Base-by-base conservation (phyloP, 2,329 filamentous ascomycete genomes). In the Lasiodiplodia theobromae region DNA sequence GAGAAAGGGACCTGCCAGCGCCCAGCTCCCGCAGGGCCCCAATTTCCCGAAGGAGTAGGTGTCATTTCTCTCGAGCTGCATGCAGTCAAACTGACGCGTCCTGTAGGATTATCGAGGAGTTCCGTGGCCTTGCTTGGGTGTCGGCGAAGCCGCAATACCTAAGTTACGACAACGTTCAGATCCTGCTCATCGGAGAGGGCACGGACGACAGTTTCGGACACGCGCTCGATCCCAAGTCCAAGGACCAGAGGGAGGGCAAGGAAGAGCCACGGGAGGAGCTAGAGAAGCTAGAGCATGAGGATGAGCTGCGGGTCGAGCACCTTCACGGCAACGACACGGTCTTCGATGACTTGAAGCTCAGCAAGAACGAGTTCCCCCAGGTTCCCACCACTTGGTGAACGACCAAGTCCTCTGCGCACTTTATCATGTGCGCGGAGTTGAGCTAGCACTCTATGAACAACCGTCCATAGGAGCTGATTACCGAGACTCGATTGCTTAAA, bases 121-220 rank as follows among this genome's bases (percentile, higher is more conserved):
- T 97, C 74, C 82, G 86, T 18, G 85, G 87, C 7, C 84, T 91
- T 2, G 88, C 92, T 54, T 97, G 94, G 94, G 85, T 89, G 68
- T 88, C 92, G 0, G 84, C 92, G 0, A 84, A 90, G 71, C 92
- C 93, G 0, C 87, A 91, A 69, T 89, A 94, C 72, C 83, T 97
- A 3, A 86, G 95, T 73, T 93, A 92, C 75, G 85, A 85, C 40
- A 91, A 92, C 71, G 87, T 91, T 0, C 92, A 97, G 75, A 86
- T 97, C 66, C 81, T 97, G 11, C 84, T 97, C 68, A 90, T 97
- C 54, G 93, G 94, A 7, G 89, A 93, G 73, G 86, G 86, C 0
- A 82, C 80, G 28, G 83, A 87, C 0, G 82, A 85, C 0, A 86
- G 86, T 2, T 74, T 87, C 7, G 81, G 84, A 4, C 87, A 86